phyloP scores from a whole-genome alignment of 192 early-diverging fungal species.

The Gamsiella multidivaricata region DNA sequence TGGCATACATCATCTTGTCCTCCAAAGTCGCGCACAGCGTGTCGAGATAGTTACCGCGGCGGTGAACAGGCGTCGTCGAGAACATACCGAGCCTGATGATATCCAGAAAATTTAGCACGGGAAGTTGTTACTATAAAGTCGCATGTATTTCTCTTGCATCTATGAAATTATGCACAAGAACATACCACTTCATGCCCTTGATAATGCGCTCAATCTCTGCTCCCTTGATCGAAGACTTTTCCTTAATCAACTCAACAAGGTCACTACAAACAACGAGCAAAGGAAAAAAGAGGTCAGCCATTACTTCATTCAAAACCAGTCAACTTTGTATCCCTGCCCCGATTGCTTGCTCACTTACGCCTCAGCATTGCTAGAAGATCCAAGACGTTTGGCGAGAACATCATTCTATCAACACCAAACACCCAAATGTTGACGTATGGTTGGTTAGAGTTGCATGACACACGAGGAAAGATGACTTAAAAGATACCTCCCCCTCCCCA shows the following conservation, averaged over 20 bases:
- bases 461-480: too few species aligned
- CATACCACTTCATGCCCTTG: slow-evolving; percentile 76
- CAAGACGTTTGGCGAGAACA: slow-evolving; percentile 73
- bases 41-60: slow-evolving; percentile 85
- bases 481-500: too few species aligned
- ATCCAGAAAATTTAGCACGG: not conserved
- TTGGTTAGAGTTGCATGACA: too few species aligned
- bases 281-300: not conserved
- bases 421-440: not conserved
- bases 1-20: slow-evolving; percentile 94
- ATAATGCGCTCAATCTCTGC: slow-evolving; percentile 68
- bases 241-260: slow-evolving; percentile 70
- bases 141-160: too few species aligned
- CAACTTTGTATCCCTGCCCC: too few species aligned
- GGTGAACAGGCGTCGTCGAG: slow-evolving; percentile 65
- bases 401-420: slow-evolving; percentile 57
- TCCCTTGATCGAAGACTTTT: slow-evolving; percentile 73
- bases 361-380: slow-evolving; percentile 47
- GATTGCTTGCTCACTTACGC: slow-evolving; percentile 33
- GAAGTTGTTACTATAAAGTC: too few species aligned
- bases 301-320: too few species aligned
- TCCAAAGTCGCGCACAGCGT: slow-evolving; percentile 96
- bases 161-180: not conserved
- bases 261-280: slow-evolving; percentile 52
- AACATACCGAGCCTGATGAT: slow-evolving; percentile 85